A percentile compares a stretch with the other conserved stretches of the same genome.
phyloP scores from a whole-genome alignment of 805 yeast genomes.

The Danielozyma ontarioensis region DNA sequence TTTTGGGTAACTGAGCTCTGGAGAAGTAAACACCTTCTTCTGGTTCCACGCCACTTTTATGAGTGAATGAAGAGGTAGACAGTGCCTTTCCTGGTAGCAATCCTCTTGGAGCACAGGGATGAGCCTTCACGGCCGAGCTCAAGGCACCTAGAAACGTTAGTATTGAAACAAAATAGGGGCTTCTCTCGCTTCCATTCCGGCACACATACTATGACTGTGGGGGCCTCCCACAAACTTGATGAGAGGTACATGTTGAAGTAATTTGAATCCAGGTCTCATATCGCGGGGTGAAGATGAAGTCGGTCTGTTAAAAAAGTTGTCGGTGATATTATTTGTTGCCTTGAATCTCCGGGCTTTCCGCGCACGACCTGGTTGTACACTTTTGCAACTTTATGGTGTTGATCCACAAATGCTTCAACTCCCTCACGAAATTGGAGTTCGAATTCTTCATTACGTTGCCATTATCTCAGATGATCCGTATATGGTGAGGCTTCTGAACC shows the following conservation, averaged over 20 bases:
- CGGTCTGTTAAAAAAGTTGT: too few relatives aligned
- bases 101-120: constrained; percentile 41
- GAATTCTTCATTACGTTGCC: constrained; percentile 1
- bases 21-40: constrained; percentile 43
- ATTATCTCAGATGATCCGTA: not conserved
- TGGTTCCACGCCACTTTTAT: constrained; percentile 10
- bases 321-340: constrained; percentile 1
- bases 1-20: constrained; percentile 61
- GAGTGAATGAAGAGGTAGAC: constrained; percentile 23
- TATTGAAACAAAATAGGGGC: too few relatives aligned
- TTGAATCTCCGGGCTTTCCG: not conserved
- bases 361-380: not conserved
- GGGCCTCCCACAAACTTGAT: constrained; percentile 88
- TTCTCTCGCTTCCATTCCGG: not conserved
- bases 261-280: constrained; percentile 30
- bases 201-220: constrained; percentile 30
- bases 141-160: constrained; percentile 5
- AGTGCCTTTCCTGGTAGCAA: constrained; percentile 27
- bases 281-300: too few relatives aligned
- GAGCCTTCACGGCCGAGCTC: constrained; percentile 11
- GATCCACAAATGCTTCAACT: not conserved
- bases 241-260: constrained; percentile 53
- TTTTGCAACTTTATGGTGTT: not conserved
- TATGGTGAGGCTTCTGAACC: not conserved
- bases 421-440: not conserved